Base-by-base conservation (phyloP, 306 rosid genomes). In the Dalbergia cultrata region DNA sequence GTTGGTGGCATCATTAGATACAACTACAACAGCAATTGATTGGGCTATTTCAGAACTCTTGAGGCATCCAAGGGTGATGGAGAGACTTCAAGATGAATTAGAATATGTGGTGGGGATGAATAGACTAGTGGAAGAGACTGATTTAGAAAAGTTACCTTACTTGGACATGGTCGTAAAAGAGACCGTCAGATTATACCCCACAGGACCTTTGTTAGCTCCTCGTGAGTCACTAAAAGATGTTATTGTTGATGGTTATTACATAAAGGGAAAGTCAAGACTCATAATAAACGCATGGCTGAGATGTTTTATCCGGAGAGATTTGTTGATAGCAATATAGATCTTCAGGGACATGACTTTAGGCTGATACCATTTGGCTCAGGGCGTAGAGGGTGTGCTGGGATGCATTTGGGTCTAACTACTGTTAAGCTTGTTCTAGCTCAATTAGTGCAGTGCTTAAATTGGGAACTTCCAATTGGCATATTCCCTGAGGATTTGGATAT, bases 11-110 rank as follows among this genome's bases (percentile, higher is more conserved):
- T 64, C 85, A 57, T 8, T 50, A 9, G 78, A 85, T 21, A 69
- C 87, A 72, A 58, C 85, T 69, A 5, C 83, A 5, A 50, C 70
- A 0, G 12, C 67, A 0, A 16, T 81, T 5, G 69, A 64, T 3
- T 90, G 92, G 94, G 76, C 50, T n/a, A 35, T 90, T 12, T 70
- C 94, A 0, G 88, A 79, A 54, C 85, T 90, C 41, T 8, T 88
- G 6, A 83, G 68, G 65, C 62, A 90, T 70, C 90, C 88, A 6
- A 75, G 63, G 7, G 83, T 83, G 10, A 85, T 82, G 86, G 82
- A 80, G 22, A 74, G 16, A 14, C 85, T 87, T 57, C 92, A 90
- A 79, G 54, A 73, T 26, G 89, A 88, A 81, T 17, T 88, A 12
- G 53, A 63, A 37, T 33, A 16, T 53, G 78, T 58, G 12, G 74